Evolutionary conservation across 176 grass and related monocot species (phyloP).

Genomic region (Bothriochloa decipiens): DNA sequence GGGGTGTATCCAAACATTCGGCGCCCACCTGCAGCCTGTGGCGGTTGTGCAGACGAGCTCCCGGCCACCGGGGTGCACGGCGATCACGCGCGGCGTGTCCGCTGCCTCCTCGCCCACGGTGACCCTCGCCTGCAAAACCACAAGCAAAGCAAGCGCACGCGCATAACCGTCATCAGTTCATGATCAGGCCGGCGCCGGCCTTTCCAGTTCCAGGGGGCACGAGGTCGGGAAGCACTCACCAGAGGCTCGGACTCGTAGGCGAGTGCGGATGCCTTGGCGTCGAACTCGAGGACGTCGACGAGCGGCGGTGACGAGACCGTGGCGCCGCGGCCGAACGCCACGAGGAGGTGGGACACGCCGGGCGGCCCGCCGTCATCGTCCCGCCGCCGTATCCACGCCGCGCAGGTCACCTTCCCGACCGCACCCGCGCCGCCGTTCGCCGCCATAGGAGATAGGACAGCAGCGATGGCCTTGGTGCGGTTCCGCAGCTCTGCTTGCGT

Average conservation of each 20-base stretch:
- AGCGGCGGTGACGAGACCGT: constrained; percentile 48
- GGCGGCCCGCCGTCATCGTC: constrained; percentile 28
- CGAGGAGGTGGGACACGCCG: constrained; percentile 39
- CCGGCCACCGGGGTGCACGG: constrained; percentile 70
- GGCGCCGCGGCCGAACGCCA: constrained; percentile 48
- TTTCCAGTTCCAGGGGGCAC: neutral
- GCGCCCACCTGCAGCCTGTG: constrained; percentile 87
- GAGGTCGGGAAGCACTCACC: constrained; percentile 26
- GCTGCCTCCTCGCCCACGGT: constrained; percentile 51
- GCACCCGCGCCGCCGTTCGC: neutral
- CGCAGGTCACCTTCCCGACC: constrained; percentile 57
- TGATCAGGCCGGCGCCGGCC: neutral
- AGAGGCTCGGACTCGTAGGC: constrained; percentile 63
- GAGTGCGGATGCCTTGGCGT: constrained; percentile 57
- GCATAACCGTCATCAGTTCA: neutral
- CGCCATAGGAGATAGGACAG: constrained; percentile 32
- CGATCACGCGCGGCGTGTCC: constrained; percentile 52
- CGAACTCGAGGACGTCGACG: constrained; percentile 79
- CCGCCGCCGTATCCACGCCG: constrained; percentile 65
- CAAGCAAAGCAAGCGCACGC: neutral
- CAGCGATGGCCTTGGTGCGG: too few species aligned
- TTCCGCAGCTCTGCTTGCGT: too few species aligned
- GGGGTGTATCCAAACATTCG: too few species aligned
- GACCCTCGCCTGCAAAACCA: constrained; percentile 47
- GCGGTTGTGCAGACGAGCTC: constrained; percentile 73